Percentiles rank a stretch among this genome's conserved stretches.
Evolutionary conservation across 1,284 basidiomycete genomes (phyloP).

Genomic region (Pascua guehoae): DNA sequence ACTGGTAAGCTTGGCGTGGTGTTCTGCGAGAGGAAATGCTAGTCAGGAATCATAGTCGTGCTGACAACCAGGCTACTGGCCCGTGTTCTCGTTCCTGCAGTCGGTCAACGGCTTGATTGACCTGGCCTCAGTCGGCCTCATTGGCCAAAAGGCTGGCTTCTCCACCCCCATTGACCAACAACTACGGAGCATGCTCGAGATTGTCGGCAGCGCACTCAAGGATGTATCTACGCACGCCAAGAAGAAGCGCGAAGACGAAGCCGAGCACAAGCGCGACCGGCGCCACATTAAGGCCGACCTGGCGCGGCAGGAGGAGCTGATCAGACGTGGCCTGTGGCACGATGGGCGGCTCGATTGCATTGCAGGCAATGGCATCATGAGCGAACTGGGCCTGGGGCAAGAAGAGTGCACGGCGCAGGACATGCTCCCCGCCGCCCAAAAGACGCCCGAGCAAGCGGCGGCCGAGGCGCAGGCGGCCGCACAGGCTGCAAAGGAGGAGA

Average conservation of each 20-base stretch:
- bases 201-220: constrained; percentile 69
- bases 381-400: constrained; percentile 69
- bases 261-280: constrained; percentile 23
- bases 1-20: constrained; percentile 56
- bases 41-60: neutral
- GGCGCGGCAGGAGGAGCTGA: constrained; percentile 42
- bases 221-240: constrained; percentile 52
- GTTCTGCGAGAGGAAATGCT: constrained; percentile 12
- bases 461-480: neutral
- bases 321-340: constrained; percentile 65
- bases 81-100: constrained; percentile 82
- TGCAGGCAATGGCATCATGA: constrained; percentile 76
- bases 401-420: constrained; percentile 59
- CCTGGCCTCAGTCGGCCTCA: constrained; percentile 85
- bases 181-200: constrained; percentile 77
- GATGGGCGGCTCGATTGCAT: constrained; percentile 75
- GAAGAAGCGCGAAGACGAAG: constrained; percentile 51
- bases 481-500: neutral
- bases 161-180: constrained; percentile 79
- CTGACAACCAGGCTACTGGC: constrained; percentile 61
- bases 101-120: constrained; percentile 84
- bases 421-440: constrained; percentile 35
- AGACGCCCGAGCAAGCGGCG: constrained; percentile 12
- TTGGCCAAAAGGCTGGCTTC: constrained; percentile 93
- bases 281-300: constrained; percentile 27